These are phyloP conservation scores for Hypoxylon sp. DNA, from an alignment of 2,329 filamentous ascomycete genomes.

Conservation along the genomic window DNA sequence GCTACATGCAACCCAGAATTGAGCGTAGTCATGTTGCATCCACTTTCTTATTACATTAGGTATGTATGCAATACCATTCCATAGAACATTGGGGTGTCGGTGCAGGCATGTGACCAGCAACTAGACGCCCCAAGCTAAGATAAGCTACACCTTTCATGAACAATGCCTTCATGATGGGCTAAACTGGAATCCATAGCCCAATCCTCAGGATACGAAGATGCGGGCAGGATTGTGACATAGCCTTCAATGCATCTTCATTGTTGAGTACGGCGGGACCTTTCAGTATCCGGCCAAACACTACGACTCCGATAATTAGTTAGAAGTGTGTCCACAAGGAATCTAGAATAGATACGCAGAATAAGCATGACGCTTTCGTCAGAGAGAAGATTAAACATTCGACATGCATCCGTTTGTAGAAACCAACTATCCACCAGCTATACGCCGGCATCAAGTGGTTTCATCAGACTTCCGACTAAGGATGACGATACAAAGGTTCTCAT, in stretches of 20 bases:
- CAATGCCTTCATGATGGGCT: background rate
- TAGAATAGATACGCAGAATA: background rate
- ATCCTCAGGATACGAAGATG: background rate
- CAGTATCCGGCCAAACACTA: background rate
- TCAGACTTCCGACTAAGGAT: constrained; percentile 90
- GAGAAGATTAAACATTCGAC: constrained; percentile 69
- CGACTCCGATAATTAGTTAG: constrained; percentile 6
- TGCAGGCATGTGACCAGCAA: background rate
- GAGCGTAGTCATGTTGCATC: background rate
- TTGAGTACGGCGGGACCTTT: background rate
- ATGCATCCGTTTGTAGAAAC: constrained; percentile 51
- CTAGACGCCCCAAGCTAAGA: background rate
- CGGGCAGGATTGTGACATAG: background rate
- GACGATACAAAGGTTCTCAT: constrained; percentile 93
- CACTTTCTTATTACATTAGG: background rate
- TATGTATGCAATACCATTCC: background rate
- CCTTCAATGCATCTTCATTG: background rate
- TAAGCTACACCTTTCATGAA: background rate
- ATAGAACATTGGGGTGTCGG: background rate
- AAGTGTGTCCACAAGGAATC: background rate
- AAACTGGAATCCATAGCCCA: background rate
- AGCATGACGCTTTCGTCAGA: constrained; percentile 63
- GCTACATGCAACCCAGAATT: background rate
- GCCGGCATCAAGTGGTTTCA: constrained; percentile 52
- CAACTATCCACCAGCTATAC: constrained; percentile 50